Conservation (phyloP, 495 filamentous ascomycete genomes). For the Penicillium soppii region DNA sequence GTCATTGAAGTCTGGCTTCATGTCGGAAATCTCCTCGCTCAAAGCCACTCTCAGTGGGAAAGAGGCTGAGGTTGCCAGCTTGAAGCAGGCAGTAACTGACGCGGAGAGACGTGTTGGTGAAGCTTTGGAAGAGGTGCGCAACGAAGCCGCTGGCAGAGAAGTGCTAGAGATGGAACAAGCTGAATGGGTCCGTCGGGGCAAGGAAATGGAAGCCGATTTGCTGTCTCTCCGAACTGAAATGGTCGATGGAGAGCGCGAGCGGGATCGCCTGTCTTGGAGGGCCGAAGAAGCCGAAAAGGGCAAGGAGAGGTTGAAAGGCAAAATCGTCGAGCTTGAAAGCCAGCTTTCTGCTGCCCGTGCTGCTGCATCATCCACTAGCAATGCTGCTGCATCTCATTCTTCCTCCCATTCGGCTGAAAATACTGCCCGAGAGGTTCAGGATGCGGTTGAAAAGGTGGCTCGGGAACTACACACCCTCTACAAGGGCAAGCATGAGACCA, state of each 20-base stretch:
- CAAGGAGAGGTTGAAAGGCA: conserved; percentile 58
- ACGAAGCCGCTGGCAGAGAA: conserved; percentile 67
- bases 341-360: conserved; percentile 67
- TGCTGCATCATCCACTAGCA: conserved; percentile 22
- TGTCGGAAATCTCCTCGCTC: conserved; percentile 86
- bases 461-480: conserved; percentile 90
- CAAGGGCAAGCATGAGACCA: conserved; percentile 93
- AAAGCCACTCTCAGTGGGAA: conserved; percentile 86
- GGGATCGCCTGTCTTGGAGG: conserved; percentile 67
- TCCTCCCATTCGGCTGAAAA: conserved; percentile 31
- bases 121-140: conserved; percentile 74
- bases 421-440: conserved; percentile 61
- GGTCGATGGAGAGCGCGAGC: conserved; percentile 68
- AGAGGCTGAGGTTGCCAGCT: conserved; percentile 80
- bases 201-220: conserved; percentile 81
- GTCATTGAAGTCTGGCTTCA: conserved; percentile 81
- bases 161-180: conserved; percentile 72
- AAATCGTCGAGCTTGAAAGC: conserved; percentile 64
- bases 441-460: conserved; percentile 88
- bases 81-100: conserved; percentile 82
- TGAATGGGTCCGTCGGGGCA: conserved; percentile 77
- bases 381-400: conserved; percentile 12
- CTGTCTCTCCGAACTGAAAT: conserved; percentile 79
- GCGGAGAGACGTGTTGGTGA: conserved; percentile 91
- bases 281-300: conserved; percentile 73